A percentile compares a stretch with the other conserved stretches of the same genome.
Conservation (phyloP, 2,329 filamentous ascomycete genomes). For the Sordariomycetes sp. region DNA sequence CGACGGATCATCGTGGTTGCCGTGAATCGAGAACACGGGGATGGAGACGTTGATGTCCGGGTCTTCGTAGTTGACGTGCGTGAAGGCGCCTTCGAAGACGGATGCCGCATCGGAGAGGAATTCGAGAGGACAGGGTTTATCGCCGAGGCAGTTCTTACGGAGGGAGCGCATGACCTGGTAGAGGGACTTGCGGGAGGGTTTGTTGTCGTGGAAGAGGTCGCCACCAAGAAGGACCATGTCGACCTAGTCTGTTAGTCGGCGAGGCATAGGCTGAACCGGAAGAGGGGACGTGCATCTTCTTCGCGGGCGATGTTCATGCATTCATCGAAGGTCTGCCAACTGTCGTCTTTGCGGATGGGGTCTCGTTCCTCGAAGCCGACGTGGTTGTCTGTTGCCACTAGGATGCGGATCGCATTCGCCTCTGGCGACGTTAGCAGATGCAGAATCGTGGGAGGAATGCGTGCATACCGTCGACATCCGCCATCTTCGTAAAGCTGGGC, state of each 20-base stretch:
- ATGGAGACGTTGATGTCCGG: constrained; percentile 95
- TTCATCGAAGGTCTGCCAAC: constrained; percentile 93
- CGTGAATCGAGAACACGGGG: constrained; percentile 95
- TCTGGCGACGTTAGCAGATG: constrained; percentile 22
- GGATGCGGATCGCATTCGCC: constrained; percentile 84
- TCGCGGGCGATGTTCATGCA: constrained; percentile 81
- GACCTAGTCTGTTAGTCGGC: constrained; percentile 39
- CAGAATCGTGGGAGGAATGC: background rate
- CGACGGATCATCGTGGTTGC: constrained; percentile 97
- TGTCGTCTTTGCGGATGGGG: constrained; percentile 89
- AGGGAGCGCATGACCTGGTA: constrained; percentile 96
- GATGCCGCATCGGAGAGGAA: constrained; percentile 89
- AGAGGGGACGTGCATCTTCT: constrained; percentile 52
- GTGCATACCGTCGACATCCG: constrained; percentile 5
- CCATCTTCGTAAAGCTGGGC: constrained; percentile 3
- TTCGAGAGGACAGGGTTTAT: constrained; percentile 91
- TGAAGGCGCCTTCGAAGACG: constrained; percentile 81
- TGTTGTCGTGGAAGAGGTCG: constrained; percentile 97
- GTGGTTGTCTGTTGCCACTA: constrained; percentile 94
- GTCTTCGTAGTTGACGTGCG: constrained; percentile 96
- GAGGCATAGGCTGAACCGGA: no score
- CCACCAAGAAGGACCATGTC: constrained; percentile 96
- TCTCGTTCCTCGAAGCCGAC: constrained; percentile 94
- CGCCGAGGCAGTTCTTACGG: constrained; percentile 85
- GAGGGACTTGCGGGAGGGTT: constrained; percentile 89